Evolutionary conservation across 352 stramenopile species (phyloP).

Genomic region (Phytophthora meadii): DNA sequence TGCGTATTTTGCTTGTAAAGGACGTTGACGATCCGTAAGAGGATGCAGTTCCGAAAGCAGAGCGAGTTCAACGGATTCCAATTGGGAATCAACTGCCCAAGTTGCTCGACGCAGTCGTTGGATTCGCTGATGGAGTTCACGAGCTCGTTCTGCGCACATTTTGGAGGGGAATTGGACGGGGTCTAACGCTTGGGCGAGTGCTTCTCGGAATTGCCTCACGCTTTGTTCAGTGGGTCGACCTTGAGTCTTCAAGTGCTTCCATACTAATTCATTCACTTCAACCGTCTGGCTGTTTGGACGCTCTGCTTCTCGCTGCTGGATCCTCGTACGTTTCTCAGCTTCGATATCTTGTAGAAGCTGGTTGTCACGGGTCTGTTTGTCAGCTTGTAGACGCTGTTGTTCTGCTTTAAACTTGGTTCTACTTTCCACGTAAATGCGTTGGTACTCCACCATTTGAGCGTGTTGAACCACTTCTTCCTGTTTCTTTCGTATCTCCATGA

Average conservation of each 20-base stretch:
- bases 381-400: conserved; percentile 12
- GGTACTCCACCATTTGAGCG: conserved; percentile 27
- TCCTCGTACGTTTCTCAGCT: conserved; percentile 20
- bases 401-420: conserved; percentile 20
- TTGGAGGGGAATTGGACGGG: conserved; percentile 17
- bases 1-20: conserved; percentile 49
- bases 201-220: conserved; percentile 12
- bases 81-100: conserved; percentile 31
- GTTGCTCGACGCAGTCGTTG: conserved; percentile 21
- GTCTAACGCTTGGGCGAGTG: conserved; percentile 22
- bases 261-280: conserved; percentile 19
- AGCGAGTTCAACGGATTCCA: conserved; percentile 46
- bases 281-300: conserved; percentile 1
- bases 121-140: conserved; percentile 37
- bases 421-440: conserved; percentile 31
- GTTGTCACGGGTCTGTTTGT: conserved; percentile 23
- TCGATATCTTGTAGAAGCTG: conserved; percentile 19
- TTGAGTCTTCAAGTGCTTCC: conserved; percentile 29
- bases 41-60: conserved; percentile 39
- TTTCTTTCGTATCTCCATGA: conserved; percentile 18
- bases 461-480: conserved; percentile 16
- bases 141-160: conserved; percentile 32
- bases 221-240: conserved; percentile 19
- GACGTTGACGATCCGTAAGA: conserved; percentile 15
- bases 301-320: conserved; percentile 25